A percentile compares a stretch with the other conserved stretches of the same genome.
phyloP scores from a whole-genome alignment of 2,329 filamentous ascomycete genomes.

The Beauveria asiatica region DNA sequence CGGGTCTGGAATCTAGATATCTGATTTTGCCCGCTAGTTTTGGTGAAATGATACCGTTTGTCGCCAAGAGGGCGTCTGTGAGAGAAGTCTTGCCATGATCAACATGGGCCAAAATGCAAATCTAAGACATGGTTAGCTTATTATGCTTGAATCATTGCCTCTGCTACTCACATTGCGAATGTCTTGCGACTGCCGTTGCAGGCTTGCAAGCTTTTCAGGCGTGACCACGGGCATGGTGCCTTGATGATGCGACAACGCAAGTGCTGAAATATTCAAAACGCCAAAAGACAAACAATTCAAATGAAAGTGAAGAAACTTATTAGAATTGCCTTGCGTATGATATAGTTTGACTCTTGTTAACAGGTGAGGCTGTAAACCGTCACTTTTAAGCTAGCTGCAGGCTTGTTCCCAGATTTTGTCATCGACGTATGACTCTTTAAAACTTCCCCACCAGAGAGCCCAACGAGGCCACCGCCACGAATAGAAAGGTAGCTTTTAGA shows the following conservation, averaged over 20 bases:
- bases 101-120: conserved; percentile 92
- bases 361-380: not conserved
- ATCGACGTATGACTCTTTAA: conserved; percentile 9
- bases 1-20: conserved; percentile 90
- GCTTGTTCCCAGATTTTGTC: not conserved
- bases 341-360: not conserved
- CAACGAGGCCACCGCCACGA: not conserved
- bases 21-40: conserved; percentile 97
- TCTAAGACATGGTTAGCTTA: conserved; percentile 40
- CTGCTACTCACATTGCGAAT: conserved; percentile 74
- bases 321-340: not conserved
- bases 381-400: not conserved
- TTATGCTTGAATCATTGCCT: conserved; percentile 10
- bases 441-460: conserved; percentile 6
- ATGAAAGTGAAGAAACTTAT: not conserved
- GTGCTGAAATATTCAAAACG: not conserved
- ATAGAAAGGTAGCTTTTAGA: not conserved
- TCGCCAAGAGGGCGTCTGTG: conserved; percentile 90
- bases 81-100: conserved; percentile 98
- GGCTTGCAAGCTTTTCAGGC: conserved; percentile 79
- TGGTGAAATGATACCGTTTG: conserved; percentile 97
- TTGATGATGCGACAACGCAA: not conserved
- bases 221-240: conserved; percentile 80
- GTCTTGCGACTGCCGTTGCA: conserved; percentile 80
- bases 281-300: not conserved